Evolutionary conservation across 768 basidiomycete species (phyloP).

Genomic region (Clavulina sp.): DNA sequence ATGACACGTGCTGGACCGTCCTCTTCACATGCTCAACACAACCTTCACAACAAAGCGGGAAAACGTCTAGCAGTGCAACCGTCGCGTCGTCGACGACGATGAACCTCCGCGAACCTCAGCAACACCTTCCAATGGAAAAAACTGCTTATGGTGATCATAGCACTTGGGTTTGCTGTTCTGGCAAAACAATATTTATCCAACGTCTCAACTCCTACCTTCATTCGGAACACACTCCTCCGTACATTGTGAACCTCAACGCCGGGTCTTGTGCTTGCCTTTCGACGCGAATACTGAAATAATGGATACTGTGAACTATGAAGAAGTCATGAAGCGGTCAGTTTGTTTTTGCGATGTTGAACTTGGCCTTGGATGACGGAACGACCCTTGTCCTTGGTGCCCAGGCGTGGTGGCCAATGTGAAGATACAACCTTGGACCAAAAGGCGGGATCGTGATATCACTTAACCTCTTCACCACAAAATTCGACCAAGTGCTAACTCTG

Average conservation of each 20-base stretch:
- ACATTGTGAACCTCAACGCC: constrained; percentile 95
- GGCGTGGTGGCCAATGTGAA: constrained; percentile 21
- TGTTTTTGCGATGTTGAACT: constrained; percentile 3
- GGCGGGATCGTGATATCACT: constrained; percentile 94
- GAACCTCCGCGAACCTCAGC: too few relatives aligned
- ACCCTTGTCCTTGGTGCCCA: constrained; percentile 4
- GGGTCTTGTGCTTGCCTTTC: constrained; percentile 78
- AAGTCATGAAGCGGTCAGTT: constrained; percentile 99
- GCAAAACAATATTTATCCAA: constrained; percentile 95
- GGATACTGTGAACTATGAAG: constrained; percentile 91
- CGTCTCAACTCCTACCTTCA: constrained; percentile 87
- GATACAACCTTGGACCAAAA: constrained; percentile 96
- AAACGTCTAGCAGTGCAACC: too few relatives aligned
- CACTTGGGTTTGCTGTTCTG: constrained; percentile 92
- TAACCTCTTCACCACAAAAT: constrained; percentile 96
- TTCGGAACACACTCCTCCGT: constrained; percentile 49
- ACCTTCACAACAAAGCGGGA: too few relatives aligned
- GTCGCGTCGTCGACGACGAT: too few relatives aligned
- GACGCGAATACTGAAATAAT: constrained; percentile 96
- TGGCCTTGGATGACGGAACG: constrained; percentile 6
- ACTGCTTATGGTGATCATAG: constrained; percentile 65
- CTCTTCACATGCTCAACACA: too few relatives aligned
- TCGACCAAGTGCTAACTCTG: constrained; percentile 84
- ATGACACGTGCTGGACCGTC: too few relatives aligned
- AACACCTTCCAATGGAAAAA: background rate